Evolutionary conservation across 345 rosid genomes (phyloP), one percentile per base, ranked within the genome.

Genomic region (Durio zibethinus): DNA sequence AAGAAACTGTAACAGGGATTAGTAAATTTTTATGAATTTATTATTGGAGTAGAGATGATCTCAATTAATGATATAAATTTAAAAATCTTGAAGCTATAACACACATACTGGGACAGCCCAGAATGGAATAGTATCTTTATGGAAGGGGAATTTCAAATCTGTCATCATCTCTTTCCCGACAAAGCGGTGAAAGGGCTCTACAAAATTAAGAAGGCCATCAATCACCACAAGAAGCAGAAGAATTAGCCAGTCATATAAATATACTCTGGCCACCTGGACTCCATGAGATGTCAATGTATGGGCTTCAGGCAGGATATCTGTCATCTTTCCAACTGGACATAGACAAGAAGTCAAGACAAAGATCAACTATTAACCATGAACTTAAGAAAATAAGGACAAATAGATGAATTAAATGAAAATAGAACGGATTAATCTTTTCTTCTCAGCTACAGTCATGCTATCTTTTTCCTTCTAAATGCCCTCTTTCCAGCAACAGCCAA

Each of bases 171-270:
- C 90, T 79, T 84, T 75, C 10, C 90, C 90, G 23, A 91, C 76
- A 57, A 80, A 91, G 12, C 95, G 93, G 64, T 88, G 95, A 80
- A 87, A 91, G 36, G 93, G 95, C 75, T 91, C 93, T 0, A 88
- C 76, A 4, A 66, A n/a, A 33, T 84, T 84, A 70, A 91, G 83
- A 65, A 79, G 38, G 23, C 66, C 80, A 48, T 85, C 90, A 25
- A 91, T 85, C 50, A 79, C 53, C 25, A 76, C 84, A 62, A 91
- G 91, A 29, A 88, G 48, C 18, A 83, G 9, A 33, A 89, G 90
- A 63, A 87, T 84, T 36, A 87, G 10, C 93, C 93, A 89, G 80
- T 89, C 93, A 78, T 81, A 78, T 70, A 47, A 40, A 76, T 89
- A 91, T 48, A 67, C 64, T 72, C 65, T 72, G 31, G 81, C 85